These are phyloP conservation scores for Nakazawaea wickerhamii DNA, from an alignment of 805 yeast genomes.

Conservation along the genomic window DNA sequence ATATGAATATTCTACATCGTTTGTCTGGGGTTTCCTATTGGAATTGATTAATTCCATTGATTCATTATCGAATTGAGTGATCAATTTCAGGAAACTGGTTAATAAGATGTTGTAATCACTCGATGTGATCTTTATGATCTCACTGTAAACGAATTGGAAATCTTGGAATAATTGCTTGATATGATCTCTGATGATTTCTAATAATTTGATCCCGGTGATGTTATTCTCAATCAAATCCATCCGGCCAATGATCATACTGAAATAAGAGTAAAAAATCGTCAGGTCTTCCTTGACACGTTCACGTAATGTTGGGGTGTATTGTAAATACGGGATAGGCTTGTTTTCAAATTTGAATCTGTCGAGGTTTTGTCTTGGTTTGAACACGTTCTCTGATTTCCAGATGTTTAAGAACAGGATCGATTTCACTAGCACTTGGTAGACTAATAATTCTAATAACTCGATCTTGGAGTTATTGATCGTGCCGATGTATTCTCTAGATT, in stretches of 20 bases:
- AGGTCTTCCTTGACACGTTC: conserved; percentile 58
- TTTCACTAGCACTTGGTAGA: conserved; percentile 61
- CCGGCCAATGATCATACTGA: conserved; percentile 68
- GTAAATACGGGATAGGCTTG: conserved; percentile 39
- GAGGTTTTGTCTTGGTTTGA: conserved; percentile 17
- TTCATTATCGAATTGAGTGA: conserved; percentile 1
- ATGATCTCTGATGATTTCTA: conserved; percentile 66
- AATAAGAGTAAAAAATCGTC: conserved; percentile 51
- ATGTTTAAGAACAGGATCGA: conserved; percentile 58
- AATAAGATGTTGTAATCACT: neutral
- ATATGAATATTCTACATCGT: neutral
- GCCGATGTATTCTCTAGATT: conserved; percentile 69
- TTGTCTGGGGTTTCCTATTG: too few species aligned
- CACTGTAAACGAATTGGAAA: conserved; percentile 13
- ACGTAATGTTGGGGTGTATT: conserved; percentile 54
- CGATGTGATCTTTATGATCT: neutral
- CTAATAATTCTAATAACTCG: conserved; percentile 55
- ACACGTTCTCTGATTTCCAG: conserved; percentile 58
- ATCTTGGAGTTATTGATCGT: conserved; percentile 54
- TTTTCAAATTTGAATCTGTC: conserved; percentile 9
- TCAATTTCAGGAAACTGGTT: conserved; percentile 1
- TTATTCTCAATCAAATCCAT: conserved; percentile 74
- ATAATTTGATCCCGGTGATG: conserved; percentile 58
- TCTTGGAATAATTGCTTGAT: conserved; percentile 61
- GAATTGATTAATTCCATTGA: neutral